phyloP scores from a whole-genome alignment of 106 monocot genomes.

The Dendrobium chrysotoxum region DNA sequence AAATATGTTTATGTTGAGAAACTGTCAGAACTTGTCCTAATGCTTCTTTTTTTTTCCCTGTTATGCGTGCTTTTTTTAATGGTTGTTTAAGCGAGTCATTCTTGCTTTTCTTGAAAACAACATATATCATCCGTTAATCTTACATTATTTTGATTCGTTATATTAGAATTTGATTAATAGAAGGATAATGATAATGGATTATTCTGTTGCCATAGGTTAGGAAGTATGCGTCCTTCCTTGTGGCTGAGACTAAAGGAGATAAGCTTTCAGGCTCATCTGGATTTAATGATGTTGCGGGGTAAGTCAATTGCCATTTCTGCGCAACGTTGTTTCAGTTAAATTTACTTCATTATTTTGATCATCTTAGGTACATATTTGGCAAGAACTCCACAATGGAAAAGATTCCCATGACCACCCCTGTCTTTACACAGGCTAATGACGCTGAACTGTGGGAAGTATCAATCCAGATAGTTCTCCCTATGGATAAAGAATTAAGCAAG shows the following conservation, averaged over 20 bases:
- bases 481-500: conserved; percentile 54
- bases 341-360: not conserved
- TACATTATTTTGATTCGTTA: too few relatives aligned
- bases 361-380: conserved; percentile 87
- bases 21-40: too few relatives aligned
- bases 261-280: conserved; percentile 77
- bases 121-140: too few relatives aligned
- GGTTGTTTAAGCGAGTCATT: too few relatives aligned
- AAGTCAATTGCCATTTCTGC: not conserved
- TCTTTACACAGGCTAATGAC: conserved; percentile 63
- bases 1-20: too few relatives aligned
- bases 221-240: conserved; percentile 62
- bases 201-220: conserved; percentile 38
- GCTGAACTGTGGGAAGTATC: conserved; percentile 54
- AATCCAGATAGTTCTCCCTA: conserved; percentile 78
- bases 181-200: not conserved
- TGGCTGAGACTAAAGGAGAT: conserved; percentile 74
- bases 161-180: too few relatives aligned
- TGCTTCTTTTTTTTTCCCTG: too few relatives aligned
- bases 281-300: conserved; percentile 82
- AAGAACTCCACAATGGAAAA: conserved; percentile 82
- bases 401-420: conserved; percentile 92
- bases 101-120: too few relatives aligned
- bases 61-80: too few relatives aligned
- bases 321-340: not conserved